Evolutionary conservation across 2,329 filamentous ascomycete species (phyloP).

Genomic region (Chrysosporium queenslandicum): DNA sequence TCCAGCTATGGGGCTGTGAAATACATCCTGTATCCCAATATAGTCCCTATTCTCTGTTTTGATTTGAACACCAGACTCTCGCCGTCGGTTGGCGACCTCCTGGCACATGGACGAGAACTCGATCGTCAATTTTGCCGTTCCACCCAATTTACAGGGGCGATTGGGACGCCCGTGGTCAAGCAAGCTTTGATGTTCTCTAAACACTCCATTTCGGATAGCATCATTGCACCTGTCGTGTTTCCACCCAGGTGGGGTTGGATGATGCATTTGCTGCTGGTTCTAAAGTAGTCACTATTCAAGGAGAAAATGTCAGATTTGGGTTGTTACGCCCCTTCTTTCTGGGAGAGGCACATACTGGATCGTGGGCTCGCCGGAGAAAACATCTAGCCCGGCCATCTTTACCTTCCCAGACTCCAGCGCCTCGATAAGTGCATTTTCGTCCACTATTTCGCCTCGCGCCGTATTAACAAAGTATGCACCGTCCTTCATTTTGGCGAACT

Average conservation of each 20-base stretch:
- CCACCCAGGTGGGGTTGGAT: conserved; percentile 41
- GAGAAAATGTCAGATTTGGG: background rate
- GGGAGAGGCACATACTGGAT: conserved; percentile 22
- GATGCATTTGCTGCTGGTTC: conserved; percentile 34
- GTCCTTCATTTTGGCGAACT: conserved; percentile 42
- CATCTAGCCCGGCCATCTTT: conserved; percentile 41
- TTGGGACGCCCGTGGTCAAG: conserved; percentile 32
- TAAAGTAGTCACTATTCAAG: conserved; percentile 28
- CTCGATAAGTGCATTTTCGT: conserved; percentile 40
- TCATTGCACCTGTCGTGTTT: conserved; percentile 37
- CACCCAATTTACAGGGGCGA: conserved; percentile 29
- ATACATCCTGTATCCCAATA: no score
- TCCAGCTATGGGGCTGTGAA: no score
- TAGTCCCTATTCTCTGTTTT: background rate
- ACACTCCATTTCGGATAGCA: conserved; percentile 38
- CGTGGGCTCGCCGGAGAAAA: conserved; percentile 39
- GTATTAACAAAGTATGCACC: conserved; percentile 44
- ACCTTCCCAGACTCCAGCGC: conserved; percentile 42
- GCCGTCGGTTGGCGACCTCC: background rate
- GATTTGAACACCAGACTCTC: no score
- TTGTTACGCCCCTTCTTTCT: no score
- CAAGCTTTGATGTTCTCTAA: conserved; percentile 40
- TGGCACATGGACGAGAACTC: background rate
- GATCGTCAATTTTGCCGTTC: background rate
- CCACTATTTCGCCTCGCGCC: conserved; percentile 41